Conservation (phyloP, 139 green algal genomes). For the Chlamydomonas asymmetrica region DNA sequence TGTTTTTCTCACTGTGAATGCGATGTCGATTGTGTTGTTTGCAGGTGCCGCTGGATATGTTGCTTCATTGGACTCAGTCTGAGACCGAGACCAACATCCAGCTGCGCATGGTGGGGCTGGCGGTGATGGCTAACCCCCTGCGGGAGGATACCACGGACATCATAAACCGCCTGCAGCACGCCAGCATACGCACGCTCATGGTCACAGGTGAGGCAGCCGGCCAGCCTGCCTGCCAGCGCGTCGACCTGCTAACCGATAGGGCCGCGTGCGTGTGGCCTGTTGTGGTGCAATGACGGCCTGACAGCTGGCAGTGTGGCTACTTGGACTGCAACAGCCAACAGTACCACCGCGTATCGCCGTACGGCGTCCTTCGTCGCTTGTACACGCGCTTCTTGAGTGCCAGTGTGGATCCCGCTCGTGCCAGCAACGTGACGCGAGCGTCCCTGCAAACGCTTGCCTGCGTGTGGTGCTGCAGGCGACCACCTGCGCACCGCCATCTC, state of each 20-base stretch:
- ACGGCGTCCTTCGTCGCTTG: too few relatives aligned
- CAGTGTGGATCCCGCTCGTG: too few relatives aligned
- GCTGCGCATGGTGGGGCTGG: conserved; percentile 50
- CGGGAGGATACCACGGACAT: conserved; percentile 32
- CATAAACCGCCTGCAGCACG: conserved; percentile 43
- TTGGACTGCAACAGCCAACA: too few relatives aligned
- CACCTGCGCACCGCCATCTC: conserved; percentile 53
- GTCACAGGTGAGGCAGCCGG: conserved; percentile 30
- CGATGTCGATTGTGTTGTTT: too few relatives aligned
- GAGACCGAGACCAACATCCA: conserved; percentile 32
- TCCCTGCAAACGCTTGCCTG: neutral
- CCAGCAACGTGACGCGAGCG: neutral
- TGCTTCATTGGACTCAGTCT: too few relatives aligned
- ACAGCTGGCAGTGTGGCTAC: too few relatives aligned
- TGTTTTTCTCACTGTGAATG: too few relatives aligned
- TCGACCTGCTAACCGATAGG: neutral
- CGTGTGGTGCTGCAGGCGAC: conserved; percentile 30
- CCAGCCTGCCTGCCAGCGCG: too few relatives aligned
- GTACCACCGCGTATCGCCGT: too few relatives aligned
- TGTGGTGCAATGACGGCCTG: too few relatives aligned
- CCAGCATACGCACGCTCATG: conserved; percentile 47
- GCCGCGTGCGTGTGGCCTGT: neutral
- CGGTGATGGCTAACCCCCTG: conserved; percentile 60
- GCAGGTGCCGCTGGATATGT: too few relatives aligned
- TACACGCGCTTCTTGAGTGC: too few relatives aligned